Evolutionary conservation across 1,284 basidiomycete species (phyloP).

Genomic region (Ganoderma lingzhi): DNA sequence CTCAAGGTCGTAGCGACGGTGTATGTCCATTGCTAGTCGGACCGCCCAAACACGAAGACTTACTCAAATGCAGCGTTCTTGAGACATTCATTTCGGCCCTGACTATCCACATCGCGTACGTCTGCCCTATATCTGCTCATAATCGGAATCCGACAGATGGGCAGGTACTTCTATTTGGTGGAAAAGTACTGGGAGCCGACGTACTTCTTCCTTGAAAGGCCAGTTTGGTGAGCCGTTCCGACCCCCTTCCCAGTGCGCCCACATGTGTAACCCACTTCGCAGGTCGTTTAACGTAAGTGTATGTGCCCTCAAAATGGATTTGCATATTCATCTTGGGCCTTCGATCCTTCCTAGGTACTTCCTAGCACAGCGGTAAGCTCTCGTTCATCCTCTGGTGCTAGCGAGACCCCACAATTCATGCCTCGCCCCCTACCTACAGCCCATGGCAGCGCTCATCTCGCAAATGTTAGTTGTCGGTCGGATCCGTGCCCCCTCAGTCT

Average conservation of each 20-base stretch:
- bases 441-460: slow-evolving; percentile 15
- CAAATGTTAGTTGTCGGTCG: slow-evolving; percentile 2
- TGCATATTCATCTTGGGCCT: not conserved
- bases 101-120: slow-evolving; percentile 17
- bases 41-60: not conserved
- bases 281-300: slow-evolving; percentile 17
- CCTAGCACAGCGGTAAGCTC: not conserved
- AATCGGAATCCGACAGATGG: no score
- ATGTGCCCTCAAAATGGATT: not conserved
- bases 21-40: not conserved
- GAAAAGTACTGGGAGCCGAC: slow-evolving; percentile 17
- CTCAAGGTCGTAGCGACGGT: slow-evolving; percentile 3
- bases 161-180: slow-evolving; percentile 21
- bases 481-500: not conserved
- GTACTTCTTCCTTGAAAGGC: slow-evolving; percentile 11
- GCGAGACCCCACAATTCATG: not conserved
- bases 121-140: not conserved
- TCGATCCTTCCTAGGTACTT: not conserved
- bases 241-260: not conserved
- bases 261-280: not conserved
- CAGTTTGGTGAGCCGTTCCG: slow-evolving; percentile 11
- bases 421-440: not conserved
- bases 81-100: slow-evolving; percentile 16
- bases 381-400: not conserved
- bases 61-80: not conserved